Conservation (phyloP, 2,329 filamentous ascomycete genomes). For the Cladophialophora bantiana region DNA sequence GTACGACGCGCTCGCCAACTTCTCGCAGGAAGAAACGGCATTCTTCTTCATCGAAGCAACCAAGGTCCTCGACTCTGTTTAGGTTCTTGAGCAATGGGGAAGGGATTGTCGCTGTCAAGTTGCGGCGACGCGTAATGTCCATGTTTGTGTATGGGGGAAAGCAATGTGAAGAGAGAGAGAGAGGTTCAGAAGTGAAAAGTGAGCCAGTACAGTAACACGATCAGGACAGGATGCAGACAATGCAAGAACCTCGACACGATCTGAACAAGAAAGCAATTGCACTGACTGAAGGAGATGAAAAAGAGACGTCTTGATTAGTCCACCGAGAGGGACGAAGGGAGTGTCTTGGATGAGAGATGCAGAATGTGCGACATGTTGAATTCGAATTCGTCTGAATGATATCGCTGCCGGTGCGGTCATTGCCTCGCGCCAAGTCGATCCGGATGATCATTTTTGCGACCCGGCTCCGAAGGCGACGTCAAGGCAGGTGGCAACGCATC, state of each 20-base stretch:
- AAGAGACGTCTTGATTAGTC: not conserved
- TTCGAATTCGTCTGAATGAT: slow-evolving; percentile 9
- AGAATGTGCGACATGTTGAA: not conserved
- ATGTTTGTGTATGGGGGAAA: slow-evolving; percentile 9
- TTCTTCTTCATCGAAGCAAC: slow-evolving; percentile 42
- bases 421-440: slow-evolving; percentile 7
- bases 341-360: not conserved
- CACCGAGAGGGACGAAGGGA: not conserved
- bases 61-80: slow-evolving; percentile 29
- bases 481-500: not conserved
- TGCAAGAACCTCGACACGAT: slow-evolving; percentile 1
- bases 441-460: slow-evolving; percentile 14
- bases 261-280: not conserved
- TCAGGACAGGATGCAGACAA: slow-evolving; percentile 17
- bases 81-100: slow-evolving; percentile 17
- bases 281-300: not conserved
- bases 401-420: slow-evolving; percentile 13
- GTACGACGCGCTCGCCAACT: slow-evolving; percentile 39
- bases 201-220: not conserved
- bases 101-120: slow-evolving; percentile 17
- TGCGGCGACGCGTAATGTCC: slow-evolving; percentile 24
- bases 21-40: slow-evolving; percentile 42
- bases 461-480: not conserved
- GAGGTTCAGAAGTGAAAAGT: not conserved
- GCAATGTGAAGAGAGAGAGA: slow-evolving; percentile 1